Evolutionary conservation across 306 rosid species (phyloP).

Genomic region (Astragalus membranaceus): DNA sequence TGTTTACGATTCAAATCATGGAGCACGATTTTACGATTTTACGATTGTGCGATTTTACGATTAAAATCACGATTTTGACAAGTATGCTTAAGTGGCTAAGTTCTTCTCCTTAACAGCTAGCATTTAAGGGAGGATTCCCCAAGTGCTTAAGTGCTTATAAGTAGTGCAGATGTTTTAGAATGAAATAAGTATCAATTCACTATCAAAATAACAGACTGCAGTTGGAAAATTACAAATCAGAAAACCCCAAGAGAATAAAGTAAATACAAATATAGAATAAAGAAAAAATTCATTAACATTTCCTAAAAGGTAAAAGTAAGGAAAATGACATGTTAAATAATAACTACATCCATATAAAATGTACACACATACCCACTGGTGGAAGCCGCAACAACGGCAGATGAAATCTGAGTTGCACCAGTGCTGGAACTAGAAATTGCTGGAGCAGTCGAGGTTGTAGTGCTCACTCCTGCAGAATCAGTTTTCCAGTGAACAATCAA

Average conservation of each 20-base stretch:
- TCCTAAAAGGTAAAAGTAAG: neutral
- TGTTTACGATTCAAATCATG: too few relatives aligned
- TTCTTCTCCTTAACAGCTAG: too few relatives aligned
- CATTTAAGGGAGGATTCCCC: too few relatives aligned
- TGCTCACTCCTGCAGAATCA: slow-evolving; percentile 43
- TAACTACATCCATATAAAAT: neutral
- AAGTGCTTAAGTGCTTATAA: too few relatives aligned
- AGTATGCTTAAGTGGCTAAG: too few relatives aligned
- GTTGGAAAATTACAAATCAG: slow-evolving; percentile 1
- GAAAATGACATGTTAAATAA: neutral
- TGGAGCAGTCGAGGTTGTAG: slow-evolving; percentile 42
- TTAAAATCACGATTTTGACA: too few relatives aligned
- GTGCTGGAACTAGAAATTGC: slow-evolving; percentile 44
- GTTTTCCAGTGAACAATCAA: neutral
- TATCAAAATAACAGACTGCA: neutral
- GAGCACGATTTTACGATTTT: too few relatives aligned
- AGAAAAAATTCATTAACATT: neutral
- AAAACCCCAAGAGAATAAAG: neutral
- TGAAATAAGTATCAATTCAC: neutral
- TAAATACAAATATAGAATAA: neutral
- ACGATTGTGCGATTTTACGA: too few relatives aligned
- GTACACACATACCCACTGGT: slow-evolving; percentile 62
- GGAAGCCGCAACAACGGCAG: slow-evolving; percentile 58
- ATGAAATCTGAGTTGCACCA: slow-evolving; percentile 49
- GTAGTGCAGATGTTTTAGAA: neutral